Percentiles rank a stretch among this genome's conserved stretches.
Evolutionary conservation across 805 yeast genomes (phyloP).

Genomic region (Wickerhamiella cacticola): DNA sequence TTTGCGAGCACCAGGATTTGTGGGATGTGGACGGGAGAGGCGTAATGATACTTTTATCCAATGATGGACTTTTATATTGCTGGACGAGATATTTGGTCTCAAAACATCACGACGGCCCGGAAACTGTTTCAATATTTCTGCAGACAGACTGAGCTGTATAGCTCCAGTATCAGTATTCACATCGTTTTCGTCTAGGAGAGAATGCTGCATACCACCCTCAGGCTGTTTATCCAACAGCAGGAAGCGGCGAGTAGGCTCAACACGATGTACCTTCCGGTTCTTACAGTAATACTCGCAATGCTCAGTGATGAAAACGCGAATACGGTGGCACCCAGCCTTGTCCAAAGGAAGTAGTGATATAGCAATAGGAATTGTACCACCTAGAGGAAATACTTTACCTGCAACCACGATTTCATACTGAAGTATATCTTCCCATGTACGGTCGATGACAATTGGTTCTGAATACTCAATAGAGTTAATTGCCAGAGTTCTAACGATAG

Average conservation of each 20-base stretch:
- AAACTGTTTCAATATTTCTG: constrained; percentile 65
- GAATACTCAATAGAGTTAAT: constrained; percentile 73
- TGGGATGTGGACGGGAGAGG: constrained; percentile 53
- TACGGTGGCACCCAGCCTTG: constrained; percentile 74
- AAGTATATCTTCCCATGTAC: constrained; percentile 90
- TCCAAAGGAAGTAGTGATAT: constrained; percentile 77
- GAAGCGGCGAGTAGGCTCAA: constrained; percentile 79
- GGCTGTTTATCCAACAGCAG: constrained; percentile 57
- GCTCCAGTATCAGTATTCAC: constrained; percentile 27
- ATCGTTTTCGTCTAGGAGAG: constrained; percentile 19
- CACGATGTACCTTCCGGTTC: constrained; percentile 75
- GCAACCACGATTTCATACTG: constrained; percentile 85
- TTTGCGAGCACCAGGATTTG: constrained; percentile 45
- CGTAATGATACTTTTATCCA: constrained; percentile 89
- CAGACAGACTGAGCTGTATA: constrained; percentile 72
- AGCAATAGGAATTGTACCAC: constrained; percentile 72
- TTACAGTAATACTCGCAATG: constrained; percentile 82
- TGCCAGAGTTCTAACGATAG: constrained; percentile 61
- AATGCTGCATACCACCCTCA: constrained; percentile 24
- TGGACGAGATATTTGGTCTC: constrained; percentile 79
- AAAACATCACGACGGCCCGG: constrained; percentile 40
- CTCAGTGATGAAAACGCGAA: constrained; percentile 77
- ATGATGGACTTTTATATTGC: constrained; percentile 76
- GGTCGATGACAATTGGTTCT: constrained; percentile 81
- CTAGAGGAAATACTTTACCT: constrained; percentile 74